Conservation (phyloP, 1,284 basidiomycete genomes). For the Irpex sp. region DNA sequence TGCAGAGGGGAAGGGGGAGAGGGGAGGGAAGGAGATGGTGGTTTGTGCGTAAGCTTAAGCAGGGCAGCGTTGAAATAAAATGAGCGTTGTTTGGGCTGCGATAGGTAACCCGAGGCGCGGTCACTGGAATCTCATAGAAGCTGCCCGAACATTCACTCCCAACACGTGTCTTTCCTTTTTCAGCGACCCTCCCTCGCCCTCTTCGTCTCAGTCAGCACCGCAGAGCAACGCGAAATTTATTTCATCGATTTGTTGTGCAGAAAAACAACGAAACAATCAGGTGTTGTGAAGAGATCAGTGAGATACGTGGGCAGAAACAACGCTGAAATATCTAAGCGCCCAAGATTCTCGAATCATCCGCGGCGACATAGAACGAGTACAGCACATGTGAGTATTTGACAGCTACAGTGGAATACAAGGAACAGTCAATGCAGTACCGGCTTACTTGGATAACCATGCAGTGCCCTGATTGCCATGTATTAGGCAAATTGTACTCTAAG, state of each 20-base stretch:
- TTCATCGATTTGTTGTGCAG: background rate
- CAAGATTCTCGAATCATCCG: background rate
- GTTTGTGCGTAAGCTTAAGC: background rate
- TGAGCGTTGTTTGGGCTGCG: conserved; percentile 2
- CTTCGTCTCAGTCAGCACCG: background rate
- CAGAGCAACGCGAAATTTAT: background rate
- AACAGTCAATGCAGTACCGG: too few relatives aligned
- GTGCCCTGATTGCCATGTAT: too few relatives aligned
- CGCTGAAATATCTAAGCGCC: background rate
- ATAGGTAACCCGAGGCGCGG: conserved; percentile 2
- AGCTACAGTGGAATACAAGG: background rate
- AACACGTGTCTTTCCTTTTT: conserved; percentile 8
- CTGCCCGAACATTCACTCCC: conserved; percentile 7
- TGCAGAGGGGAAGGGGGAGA: conserved; percentile 14
- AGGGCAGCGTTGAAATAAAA: conserved; percentile 3
- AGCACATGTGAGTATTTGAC: background rate
- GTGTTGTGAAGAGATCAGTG: background rate
- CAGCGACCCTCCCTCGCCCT: background rate
- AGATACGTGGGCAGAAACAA: background rate
- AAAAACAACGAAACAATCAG: background rate
- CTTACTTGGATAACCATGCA: too few relatives aligned
- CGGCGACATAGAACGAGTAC: background rate
- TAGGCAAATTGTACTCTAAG: too few relatives aligned
- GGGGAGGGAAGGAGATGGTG: conserved; percentile 15
- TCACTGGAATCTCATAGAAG: conserved; percentile 7